phyloP scores from a whole-genome alignment of 2,329 filamentous ascomycete genomes.

The Pseudogymnoascus sp. region DNA sequence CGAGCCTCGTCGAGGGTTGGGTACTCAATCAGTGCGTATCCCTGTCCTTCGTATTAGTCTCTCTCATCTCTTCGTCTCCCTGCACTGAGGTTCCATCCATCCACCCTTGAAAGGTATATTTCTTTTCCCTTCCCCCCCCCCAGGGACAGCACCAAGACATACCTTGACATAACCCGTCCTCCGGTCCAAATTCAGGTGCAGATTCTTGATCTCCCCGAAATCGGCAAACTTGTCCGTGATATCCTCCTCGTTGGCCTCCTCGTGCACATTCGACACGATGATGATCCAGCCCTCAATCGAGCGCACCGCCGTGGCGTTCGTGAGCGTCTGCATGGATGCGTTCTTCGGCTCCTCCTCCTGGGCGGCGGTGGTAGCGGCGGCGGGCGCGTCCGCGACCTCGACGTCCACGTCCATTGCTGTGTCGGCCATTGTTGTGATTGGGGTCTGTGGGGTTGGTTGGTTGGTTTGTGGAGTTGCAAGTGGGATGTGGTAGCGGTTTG shows the following conservation, averaged over 20 bases:
- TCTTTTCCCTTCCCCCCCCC: neutral
- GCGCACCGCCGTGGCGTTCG: slow-evolving; percentile 71
- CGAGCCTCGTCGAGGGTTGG: slow-evolving; percentile 69
- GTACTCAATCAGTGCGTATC: slow-evolving; percentile 81
- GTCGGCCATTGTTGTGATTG: slow-evolving; percentile 34
- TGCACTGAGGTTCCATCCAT: neutral
- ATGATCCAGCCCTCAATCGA: slow-evolving; percentile 88
- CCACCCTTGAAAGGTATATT: neutral
- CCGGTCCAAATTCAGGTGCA: slow-evolving; percentile 75
- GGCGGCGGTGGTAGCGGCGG: slow-evolving; percentile 22
- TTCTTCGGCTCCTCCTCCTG: slow-evolving; percentile 49
- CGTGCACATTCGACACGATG: slow-evolving; percentile 78
- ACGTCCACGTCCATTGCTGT: slow-evolving; percentile 38
- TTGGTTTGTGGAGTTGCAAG: slow-evolving; percentile 10
- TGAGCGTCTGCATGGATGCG: slow-evolving; percentile 62
- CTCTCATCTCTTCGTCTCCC: neutral
- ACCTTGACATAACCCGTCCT: slow-evolving; percentile 85
- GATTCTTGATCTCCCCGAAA: slow-evolving; percentile 79
- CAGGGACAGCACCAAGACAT: slow-evolving; percentile 18
- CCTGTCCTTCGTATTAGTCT: slow-evolving; percentile 40
- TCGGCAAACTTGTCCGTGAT: slow-evolving; percentile 76
- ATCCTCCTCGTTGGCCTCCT: slow-evolving; percentile 78
- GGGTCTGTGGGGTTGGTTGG: neutral
- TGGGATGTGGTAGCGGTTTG: slow-evolving; percentile 3
- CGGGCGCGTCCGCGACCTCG: slow-evolving; percentile 23